Percentiles rank a stretch among this genome's conserved stretches.
Conservation (phyloP, 1,284 basidiomycete genomes). For the Moniliella sp. region DNA sequence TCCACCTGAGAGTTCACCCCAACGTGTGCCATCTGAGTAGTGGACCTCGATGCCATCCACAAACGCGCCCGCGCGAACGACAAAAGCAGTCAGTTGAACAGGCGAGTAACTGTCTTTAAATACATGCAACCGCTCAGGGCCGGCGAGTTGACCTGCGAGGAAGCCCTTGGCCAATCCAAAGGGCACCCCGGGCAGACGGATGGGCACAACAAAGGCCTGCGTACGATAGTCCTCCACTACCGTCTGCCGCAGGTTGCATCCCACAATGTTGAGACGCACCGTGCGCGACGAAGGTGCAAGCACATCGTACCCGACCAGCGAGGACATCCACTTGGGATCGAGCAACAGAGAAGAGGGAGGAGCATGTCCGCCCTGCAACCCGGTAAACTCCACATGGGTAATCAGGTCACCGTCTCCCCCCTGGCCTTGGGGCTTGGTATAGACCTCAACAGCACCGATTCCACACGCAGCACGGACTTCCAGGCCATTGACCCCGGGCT, state of each 20-base stretch:
- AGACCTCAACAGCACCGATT: constrained; percentile 7
- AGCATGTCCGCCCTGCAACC: constrained; percentile 1
- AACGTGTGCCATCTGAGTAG: constrained; percentile 1
- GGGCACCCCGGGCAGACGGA: constrained; percentile 3
- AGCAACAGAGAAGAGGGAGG: constrained; percentile 5
- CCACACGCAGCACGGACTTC: constrained; percentile 7
- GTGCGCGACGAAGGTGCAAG: constrained; percentile 2
- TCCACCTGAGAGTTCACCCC: constrained; percentile 3
- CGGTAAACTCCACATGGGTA: constrained; percentile 9
- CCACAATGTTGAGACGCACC: constrained; percentile 8
- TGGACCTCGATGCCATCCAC: constrained; percentile 6
- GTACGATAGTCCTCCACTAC: constrained; percentile 5
- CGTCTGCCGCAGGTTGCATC: constrained; percentile 11
- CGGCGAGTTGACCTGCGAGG: constrained; percentile 3
- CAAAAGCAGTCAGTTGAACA: background rate
- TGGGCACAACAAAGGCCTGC: constrained; percentile 3
- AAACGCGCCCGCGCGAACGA: background rate
- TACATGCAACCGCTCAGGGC: constrained; percentile 4
- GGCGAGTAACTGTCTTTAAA: constrained; percentile 1
- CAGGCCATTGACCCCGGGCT: constrained; percentile 4
- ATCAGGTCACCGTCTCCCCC: constrained; percentile 5
- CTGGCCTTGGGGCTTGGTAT: background rate
- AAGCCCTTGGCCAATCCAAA: constrained; percentile 3
- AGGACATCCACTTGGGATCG: constrained; percentile 5
- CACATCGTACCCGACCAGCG: constrained; percentile 8